phyloP scores from a whole-genome alignment of 2,329 filamentous ascomycete species.

The Penicillium nordicum region DNA sequence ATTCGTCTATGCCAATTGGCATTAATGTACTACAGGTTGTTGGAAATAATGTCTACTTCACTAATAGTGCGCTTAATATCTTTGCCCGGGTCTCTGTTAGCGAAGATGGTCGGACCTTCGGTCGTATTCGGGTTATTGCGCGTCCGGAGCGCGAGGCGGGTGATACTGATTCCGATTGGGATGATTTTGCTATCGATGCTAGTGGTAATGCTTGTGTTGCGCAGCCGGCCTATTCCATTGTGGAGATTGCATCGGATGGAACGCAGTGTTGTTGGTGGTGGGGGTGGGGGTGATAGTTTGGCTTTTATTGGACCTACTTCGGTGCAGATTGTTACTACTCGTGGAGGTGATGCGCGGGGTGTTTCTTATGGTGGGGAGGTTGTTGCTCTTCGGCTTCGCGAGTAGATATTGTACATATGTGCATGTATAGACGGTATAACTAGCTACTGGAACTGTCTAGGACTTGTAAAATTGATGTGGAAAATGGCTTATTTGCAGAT shows the following conservation, averaged over 20 bases:
- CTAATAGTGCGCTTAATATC: slow-evolving; percentile 8
- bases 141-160: background rate
- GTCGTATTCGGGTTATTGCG: slow-evolving; percentile 8
- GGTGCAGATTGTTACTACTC: slow-evolving; percentile 8
- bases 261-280: too few relatives aligned
- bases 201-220: too few relatives aligned
- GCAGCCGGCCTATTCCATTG: too few relatives aligned
- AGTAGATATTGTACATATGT: background rate
- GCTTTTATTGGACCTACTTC: slow-evolving; percentile 7
- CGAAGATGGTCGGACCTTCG: background rate
- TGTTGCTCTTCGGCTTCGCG: background rate
- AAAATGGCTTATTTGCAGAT: background rate
- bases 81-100: slow-evolving; percentile 9
- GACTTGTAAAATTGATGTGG: background rate
- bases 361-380: slow-evolving; percentile 7
- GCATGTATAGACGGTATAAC: background rate
- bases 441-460: background rate
- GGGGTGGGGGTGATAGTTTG: background rate
- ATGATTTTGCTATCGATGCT: too few relatives aligned
- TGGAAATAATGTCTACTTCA: slow-evolving; percentile 12
- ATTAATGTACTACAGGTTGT: slow-evolving; percentile 17
- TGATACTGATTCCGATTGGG: too few relatives aligned
- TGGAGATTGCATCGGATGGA: too few relatives aligned
- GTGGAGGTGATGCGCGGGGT: background rate
- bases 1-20: slow-evolving; percentile 11